Evolutionary conservation across 306 rosid species (phyloP).

Genomic region (Datisca glomerata): DNA sequence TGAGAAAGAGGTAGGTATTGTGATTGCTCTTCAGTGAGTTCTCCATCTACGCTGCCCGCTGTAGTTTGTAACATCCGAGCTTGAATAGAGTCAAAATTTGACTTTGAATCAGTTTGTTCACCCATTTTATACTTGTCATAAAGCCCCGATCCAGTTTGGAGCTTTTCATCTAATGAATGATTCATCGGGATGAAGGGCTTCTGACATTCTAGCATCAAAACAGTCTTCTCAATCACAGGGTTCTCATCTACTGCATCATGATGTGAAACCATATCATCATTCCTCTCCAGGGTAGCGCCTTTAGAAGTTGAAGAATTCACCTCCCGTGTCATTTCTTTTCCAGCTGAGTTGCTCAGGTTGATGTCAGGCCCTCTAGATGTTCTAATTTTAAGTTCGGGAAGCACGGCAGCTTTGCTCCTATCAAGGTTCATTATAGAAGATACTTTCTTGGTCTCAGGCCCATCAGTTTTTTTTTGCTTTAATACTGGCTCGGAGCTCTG

Average conservation of each 20-base stretch:
- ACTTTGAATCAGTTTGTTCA: conserved; percentile 27
- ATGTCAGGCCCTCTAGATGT: conserved; percentile 46
- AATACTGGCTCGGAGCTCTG: conserved; percentile 22
- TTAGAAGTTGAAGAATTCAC: conserved; percentile 29
- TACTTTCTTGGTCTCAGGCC: conserved; percentile 59
- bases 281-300: conserved; percentile 33
- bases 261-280: conserved; percentile 22
- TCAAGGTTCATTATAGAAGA: conserved; percentile 74
- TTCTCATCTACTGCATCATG: conserved; percentile 46
- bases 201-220: conserved; percentile 64
- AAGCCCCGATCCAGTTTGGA: conserved; percentile 13
- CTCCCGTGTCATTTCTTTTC: conserved; percentile 37
- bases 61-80: conserved; percentile 38
- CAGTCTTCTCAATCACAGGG: conserved; percentile 72
- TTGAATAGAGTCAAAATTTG: conserved; percentile 31
- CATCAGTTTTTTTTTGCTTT: conserved; percentile 43
- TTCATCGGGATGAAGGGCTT: conserved; percentile 30
- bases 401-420: conserved; percentile 75
- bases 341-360: conserved; percentile 29
- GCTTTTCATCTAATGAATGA: conserved; percentile 24
- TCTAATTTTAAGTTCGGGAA: conserved; percentile 84
- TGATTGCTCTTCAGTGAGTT: conserved; percentile 27
- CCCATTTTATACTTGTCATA: conserved; percentile 13
- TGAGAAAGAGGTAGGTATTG: conserved; percentile 23
- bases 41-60: conserved; percentile 26